These are phyloP conservation scores for Sonneratia caseolaris DNA, from an alignment of 345 rosid species.

Conservation along the genomic window DNA sequence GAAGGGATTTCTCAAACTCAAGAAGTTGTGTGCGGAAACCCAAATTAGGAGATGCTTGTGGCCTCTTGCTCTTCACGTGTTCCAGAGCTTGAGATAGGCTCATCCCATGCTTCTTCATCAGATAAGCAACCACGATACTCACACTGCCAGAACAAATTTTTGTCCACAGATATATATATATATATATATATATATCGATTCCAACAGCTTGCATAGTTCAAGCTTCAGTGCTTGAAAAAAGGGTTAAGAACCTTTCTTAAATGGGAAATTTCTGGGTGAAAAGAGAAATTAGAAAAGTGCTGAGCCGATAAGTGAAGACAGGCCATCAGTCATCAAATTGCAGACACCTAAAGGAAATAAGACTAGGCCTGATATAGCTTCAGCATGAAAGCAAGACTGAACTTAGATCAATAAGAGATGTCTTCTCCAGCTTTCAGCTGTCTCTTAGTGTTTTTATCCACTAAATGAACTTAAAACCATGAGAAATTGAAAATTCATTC, in stretches of 20 bases:
- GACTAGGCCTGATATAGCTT: neutral
- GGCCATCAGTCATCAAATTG: neutral
- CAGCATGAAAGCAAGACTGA: neutral
- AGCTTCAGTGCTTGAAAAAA: neutral
- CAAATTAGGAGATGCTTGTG: conserved; percentile 56
- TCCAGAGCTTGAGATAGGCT: conserved; percentile 47
- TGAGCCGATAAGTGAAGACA: neutral
- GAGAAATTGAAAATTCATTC: neutral
- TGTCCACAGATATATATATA: neutral
- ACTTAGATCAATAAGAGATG: neutral
- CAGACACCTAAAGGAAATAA: neutral
- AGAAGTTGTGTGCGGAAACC: conserved; percentile 60
- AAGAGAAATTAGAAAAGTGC: neutral
- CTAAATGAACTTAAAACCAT: neutral
- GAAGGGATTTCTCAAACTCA: conserved; percentile 47
- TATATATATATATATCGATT: too few species aligned
- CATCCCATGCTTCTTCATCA: conserved; percentile 64
- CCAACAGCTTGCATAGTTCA: neutral
- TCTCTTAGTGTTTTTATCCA: neutral
- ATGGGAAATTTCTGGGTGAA: neutral
- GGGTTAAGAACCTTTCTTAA: neutral
- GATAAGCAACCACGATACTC: conserved; percentile 58
- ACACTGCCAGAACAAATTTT: conserved; percentile 31
- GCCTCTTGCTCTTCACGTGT: conserved; percentile 46
- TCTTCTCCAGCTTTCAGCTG: neutral